Evolutionary conservation across 2,329 filamentous ascomycete species (phyloP).

Genomic region (Myriosclerotinia scirpicola): DNA sequence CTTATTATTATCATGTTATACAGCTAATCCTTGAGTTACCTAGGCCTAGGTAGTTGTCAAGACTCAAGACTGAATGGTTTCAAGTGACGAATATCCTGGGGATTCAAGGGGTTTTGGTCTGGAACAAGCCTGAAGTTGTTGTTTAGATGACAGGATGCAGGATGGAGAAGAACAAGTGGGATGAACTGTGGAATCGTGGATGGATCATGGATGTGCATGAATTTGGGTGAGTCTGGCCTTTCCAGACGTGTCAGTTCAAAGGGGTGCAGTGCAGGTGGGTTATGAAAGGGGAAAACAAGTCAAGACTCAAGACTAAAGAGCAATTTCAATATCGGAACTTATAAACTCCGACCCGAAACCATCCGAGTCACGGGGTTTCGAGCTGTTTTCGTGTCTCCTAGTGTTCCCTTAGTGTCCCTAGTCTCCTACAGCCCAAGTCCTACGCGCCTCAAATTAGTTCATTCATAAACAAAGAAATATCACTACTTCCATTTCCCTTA

Average conservation of each 20-base stretch:
- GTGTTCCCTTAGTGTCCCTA: no score
- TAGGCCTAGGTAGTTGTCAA: not conserved
- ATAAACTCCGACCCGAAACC: not conserved
- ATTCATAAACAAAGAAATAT: not conserved
- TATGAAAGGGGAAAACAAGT: no score
- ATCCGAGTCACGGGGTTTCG: slow-evolving; percentile 8
- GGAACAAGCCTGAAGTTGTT: not conserved
- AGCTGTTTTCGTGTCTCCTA: slow-evolving; percentile 11
- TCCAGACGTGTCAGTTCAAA: no score
- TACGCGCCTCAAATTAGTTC: not conserved
- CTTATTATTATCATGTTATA: not conserved
- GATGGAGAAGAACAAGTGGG: no score
- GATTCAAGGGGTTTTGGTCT: not conserved
- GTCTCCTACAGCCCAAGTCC: not conserved
- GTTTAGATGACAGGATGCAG: not conserved
- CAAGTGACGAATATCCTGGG: slow-evolving; percentile 10
- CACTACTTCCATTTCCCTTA: not conserved
- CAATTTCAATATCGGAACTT: slow-evolving; percentile 3
- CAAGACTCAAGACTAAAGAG: no score
- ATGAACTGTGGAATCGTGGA: no score
- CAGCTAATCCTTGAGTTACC: slow-evolving; percentile 7
- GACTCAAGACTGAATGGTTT: no score
- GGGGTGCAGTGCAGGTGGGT: no score
- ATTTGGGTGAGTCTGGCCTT: no score
- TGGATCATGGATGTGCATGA: no score